Base-by-base conservation (phyloP, 495 filamentous ascomycete species). In the Podospora anserina region DNA sequence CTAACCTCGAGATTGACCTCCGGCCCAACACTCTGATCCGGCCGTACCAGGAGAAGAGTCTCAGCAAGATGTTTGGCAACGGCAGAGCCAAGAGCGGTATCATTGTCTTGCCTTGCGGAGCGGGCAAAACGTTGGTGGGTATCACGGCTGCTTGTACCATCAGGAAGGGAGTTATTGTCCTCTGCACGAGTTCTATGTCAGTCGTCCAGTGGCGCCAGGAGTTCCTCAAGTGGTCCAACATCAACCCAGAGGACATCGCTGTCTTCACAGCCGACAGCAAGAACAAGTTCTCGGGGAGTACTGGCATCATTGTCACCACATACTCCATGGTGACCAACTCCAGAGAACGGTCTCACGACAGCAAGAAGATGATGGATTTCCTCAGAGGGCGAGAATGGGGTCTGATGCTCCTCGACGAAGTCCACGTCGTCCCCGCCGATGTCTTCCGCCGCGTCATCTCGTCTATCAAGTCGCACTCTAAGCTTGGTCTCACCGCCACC, bases 51-150 rank as follows among this genome's bases (percentile, higher is more conserved):
- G 95, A 99, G 80, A 94, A 96, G 80, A 94, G 92, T 71, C 83
- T 99, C 32, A 93, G 91, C 80, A 98, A 99, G 78, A 98, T 99
- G 96, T 99, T 99, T 74, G 93, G 95, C 73, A 99, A 99, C 75
- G 94, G 93, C 66, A 88, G 95, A 76, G 93, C 95, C 23, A 95
- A 96, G 79, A 96, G 92, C 80, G 95, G 96, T 71, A 96, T 99
- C 71, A 98, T 99, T 68, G 95, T 99, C 58, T 78, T 99, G 70
- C 95, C 95, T 63, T 99, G 96, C 79, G 95, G 95, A 55, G 96
- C 95, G 15, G 95, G 95, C 39, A 99, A 99, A 81, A 99, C 95
- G 1, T 79, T 99, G 65, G 95, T 99, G 13, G 95, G 95, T 34
- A 97, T 98, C 69, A 97, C 95, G 3, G 95, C 95, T 19, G 95